Conservation (phyloP, 768 basidiomycete genomes). For the Auriscalpium vulgare region DNA sequence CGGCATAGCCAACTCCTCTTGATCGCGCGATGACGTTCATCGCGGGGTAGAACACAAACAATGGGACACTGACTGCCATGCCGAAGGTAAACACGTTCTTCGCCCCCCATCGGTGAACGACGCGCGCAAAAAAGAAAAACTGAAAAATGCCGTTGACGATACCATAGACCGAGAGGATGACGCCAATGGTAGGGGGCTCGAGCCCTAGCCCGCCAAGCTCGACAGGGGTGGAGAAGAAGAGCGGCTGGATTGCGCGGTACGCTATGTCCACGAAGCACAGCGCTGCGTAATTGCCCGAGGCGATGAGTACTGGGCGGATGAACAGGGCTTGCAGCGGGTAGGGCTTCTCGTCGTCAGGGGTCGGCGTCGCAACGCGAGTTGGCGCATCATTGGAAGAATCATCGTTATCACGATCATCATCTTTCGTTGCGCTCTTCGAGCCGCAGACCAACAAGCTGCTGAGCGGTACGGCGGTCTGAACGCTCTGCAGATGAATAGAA, state of each 20-base stretch:
- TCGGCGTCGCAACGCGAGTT: neutral
- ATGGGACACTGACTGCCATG: slow-evolving; percentile 17
- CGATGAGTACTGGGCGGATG: slow-evolving; percentile 24
- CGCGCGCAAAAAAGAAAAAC: slow-evolving; percentile 28
- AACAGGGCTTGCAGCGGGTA: slow-evolving; percentile 21
- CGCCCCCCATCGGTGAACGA: slow-evolving; percentile 28
- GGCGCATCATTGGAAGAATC: too few relatives aligned
- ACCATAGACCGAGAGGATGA: slow-evolving; percentile 28
- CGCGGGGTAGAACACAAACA: slow-evolving; percentile 22
- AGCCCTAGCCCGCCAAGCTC: slow-evolving; percentile 31
- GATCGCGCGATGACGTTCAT: neutral
- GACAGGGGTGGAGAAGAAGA: slow-evolving; percentile 33
- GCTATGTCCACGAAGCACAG: slow-evolving; percentile 33
- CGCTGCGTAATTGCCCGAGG: slow-evolving; percentile 26
- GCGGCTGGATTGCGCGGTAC: slow-evolving; percentile 28
- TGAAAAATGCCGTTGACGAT: slow-evolving; percentile 32
- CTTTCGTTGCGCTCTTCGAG: neutral
- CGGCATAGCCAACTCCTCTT: slow-evolving; percentile 5
- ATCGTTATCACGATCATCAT: too few relatives aligned
- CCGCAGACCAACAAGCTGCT: neutral
- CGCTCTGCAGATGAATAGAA: neutral
- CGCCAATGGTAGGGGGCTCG: slow-evolving; percentile 28
- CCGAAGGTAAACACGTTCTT: slow-evolving; percentile 23
- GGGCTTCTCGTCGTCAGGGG: slow-evolving; percentile 2
- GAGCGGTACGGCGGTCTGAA: neutral